Conservation (phyloP, 2,329 filamentous ascomycete species). For the Cladophialophora exuberans region DNA sequence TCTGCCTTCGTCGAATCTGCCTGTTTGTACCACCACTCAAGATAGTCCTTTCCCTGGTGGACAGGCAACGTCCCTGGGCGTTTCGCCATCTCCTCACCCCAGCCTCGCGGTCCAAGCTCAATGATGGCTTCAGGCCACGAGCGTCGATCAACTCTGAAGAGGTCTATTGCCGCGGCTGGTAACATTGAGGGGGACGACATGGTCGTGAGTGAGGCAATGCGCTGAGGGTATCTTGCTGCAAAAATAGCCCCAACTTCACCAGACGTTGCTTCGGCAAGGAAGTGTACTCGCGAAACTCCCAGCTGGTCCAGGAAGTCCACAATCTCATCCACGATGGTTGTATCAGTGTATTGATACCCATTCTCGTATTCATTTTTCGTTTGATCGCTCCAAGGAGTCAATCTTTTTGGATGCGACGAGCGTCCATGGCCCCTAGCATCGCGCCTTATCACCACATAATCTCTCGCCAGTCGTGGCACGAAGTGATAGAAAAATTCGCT, state of each 20-base stretch:
- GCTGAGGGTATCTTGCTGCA: neutral
- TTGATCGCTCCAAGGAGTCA: no score
- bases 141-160: neutral
- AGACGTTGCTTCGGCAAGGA: neutral
- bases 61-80: neutral
- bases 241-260: neutral
- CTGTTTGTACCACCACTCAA: neutral
- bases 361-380: no score
- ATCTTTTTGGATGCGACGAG: no score
- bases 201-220: neutral
- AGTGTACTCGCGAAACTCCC: neutral
- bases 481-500: no score
- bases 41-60: neutral
- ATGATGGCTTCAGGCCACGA: neutral
- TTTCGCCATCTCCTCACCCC: neutral
- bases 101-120: neutral
- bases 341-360: neutral
- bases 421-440: no score
- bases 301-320: neutral
- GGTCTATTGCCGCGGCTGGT: neutral
- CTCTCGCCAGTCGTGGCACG: no score
- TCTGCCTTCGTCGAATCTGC: neutral
- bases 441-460: no score
- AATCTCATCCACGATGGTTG: neutral
- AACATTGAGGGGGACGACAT: neutral